phyloP scores from a whole-genome alignment of 2,329 filamentous ascomycete species.

The Diaporthe citriasiana region DNA sequence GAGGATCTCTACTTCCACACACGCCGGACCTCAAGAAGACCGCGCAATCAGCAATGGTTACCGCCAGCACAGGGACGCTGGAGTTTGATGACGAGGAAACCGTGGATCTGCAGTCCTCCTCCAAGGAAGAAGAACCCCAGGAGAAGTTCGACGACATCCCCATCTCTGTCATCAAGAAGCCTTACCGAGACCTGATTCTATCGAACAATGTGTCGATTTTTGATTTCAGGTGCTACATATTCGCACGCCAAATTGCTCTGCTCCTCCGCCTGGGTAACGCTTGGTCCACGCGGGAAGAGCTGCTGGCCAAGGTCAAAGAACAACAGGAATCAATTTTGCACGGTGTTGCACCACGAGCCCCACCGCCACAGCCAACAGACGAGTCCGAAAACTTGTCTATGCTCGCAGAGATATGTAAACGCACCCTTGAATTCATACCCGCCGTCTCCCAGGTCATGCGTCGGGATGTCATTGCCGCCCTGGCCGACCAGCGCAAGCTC shows the following conservation, averaged over 20 bases:
- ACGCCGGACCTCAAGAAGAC: constrained; percentile 80
- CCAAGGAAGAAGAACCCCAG: constrained; percentile 48
- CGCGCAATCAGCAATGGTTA: constrained; percentile 66
- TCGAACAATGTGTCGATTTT: constrained; percentile 96
- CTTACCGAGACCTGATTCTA: constrained; percentile 92
- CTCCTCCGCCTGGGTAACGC: constrained; percentile 87
- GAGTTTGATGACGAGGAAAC: constrained; percentile 52
- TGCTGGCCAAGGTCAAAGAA: constrained; percentile 72
- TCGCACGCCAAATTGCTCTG: constrained; percentile 87
- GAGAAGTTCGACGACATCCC: constrained; percentile 69
- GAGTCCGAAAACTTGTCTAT: constrained; percentile 82
- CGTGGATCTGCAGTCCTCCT: constrained; percentile 53
- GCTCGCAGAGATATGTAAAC: constrained; percentile 87
- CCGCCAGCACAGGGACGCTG: constrained; percentile 45
- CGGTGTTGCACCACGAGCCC: constrained; percentile 68
- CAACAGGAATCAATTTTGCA: constrained; percentile 72
- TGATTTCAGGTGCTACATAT: constrained; percentile 95
- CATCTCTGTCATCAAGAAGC: constrained; percentile 77
- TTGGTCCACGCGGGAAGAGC: constrained; percentile 72
- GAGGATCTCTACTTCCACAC: constrained; percentile 78
- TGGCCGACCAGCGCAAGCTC: constrained; percentile 58
- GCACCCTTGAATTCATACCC: constrained; percentile 87
- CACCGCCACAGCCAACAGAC: constrained; percentile 64
- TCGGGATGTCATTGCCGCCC: constrained; percentile 79
- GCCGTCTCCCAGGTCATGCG: constrained; percentile 84